Evolutionary conservation across 306 rosid genomes (phyloP).

Genomic region (Vigna nakashimae): DNA sequence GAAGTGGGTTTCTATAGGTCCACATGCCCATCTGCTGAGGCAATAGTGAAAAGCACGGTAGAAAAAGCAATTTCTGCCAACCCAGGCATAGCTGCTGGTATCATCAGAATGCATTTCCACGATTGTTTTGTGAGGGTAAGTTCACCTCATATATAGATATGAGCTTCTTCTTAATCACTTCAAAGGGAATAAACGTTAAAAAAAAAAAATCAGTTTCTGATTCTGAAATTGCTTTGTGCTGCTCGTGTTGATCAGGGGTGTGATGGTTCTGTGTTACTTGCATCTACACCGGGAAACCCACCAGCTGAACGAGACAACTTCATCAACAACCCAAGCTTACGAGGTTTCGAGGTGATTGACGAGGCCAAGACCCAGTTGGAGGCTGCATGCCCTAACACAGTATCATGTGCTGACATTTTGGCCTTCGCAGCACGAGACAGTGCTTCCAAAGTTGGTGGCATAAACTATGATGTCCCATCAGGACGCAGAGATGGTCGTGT

Average conservation of each 20-base stretch:
- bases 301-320: not conserved
- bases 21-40: slow-evolving; percentile 41
- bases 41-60: slow-evolving; percentile 23
- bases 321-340: not conserved
- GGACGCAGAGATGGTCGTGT: slow-evolving; percentile 15
- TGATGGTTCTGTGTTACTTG: not conserved
- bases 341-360: not conserved
- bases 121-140: slow-evolving; percentile 45
- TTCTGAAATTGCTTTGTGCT: not conserved
- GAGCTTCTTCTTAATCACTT: no score
- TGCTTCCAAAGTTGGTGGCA: not conserved
- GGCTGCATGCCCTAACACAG: not conserved
- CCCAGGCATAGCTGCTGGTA: slow-evolving; percentile 39
- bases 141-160: not conserved
- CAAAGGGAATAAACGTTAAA: not conserved
- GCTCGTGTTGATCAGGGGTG: not conserved
- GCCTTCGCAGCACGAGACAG: slow-evolving; percentile 7
- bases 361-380: not conserved
- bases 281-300: not conserved
- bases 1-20: slow-evolving; percentile 32
- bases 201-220: not conserved
- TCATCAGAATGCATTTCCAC: slow-evolving; percentile 41
- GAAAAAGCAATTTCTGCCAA: slow-evolving; percentile 37
- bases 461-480: not conserved
- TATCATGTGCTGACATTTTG: slow-evolving; percentile 1